A percentile compares a stretch with the other conserved stretches of the same genome.
phyloP scores from a whole-genome alignment of 208 protist genomes.

The Leishmania tropica region DNA sequence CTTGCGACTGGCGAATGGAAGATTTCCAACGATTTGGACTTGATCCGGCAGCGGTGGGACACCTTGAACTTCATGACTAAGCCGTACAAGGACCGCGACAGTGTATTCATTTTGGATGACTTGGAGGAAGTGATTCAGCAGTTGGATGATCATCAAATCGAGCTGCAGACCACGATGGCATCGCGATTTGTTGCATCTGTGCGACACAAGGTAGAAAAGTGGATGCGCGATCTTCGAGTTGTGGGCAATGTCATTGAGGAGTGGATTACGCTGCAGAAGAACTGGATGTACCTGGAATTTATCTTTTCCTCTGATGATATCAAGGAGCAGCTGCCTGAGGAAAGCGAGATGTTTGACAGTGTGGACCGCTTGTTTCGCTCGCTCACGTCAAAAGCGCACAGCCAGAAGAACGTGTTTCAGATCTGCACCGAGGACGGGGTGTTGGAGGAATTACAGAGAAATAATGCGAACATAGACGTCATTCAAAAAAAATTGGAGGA shows the following conservation, averaged over 20 bases:
- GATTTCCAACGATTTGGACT: constrained; percentile 91
- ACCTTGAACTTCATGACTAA: constrained; percentile 76
- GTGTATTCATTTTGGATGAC: constrained; percentile 89
- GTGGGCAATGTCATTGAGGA: constrained; percentile 94
- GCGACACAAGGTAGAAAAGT: constrained; percentile 86
- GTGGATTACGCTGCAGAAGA: constrained; percentile 96
- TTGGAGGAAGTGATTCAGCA: constrained; percentile 94
- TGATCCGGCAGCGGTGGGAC: constrained; percentile 90
- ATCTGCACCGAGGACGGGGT: constrained; percentile 85
- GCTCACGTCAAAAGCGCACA: constrained; percentile 87
- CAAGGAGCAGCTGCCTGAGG: constrained; percentile 93
- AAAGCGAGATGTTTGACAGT: constrained; percentile 86
- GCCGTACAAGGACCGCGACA: constrained; percentile 84
- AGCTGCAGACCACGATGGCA: constrained; percentile 92
- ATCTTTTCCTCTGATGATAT: constrained; percentile 98
- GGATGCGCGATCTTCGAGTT: constrained; percentile 85
- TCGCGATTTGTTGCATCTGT: constrained; percentile 91
- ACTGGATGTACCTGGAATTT: constrained; percentile 98
- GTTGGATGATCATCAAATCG: constrained; percentile 92
- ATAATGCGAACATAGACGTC: constrained; percentile 91
- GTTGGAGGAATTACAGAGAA: constrained; percentile 79
- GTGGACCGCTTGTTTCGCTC: constrained; percentile 93
- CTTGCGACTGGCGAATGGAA: constrained; percentile 94
- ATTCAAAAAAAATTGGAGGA: constrained; percentile 97
- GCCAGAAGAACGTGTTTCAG: constrained; percentile 87